Evolutionary conservation across 2,329 filamentous ascomycete species (phyloP).

Genomic region (Cytospora leucostoma): DNA sequence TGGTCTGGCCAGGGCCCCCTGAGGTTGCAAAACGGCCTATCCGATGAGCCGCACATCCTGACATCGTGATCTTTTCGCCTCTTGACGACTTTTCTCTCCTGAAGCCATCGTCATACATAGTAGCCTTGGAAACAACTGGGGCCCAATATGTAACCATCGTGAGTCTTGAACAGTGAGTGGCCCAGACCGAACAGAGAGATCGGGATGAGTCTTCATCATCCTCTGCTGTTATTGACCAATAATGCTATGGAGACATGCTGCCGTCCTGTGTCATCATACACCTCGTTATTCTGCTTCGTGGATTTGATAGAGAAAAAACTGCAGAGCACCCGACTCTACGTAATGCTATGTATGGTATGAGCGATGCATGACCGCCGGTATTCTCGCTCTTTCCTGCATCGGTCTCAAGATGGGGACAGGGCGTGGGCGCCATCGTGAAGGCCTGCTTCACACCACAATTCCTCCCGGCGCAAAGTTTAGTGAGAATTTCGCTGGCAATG

Average conservation of each 20-base stretch:
- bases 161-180: neutral
- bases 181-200: neutral
- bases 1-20: slow-evolving; percentile 19
- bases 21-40: slow-evolving; percentile 18
- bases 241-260: too few species aligned
- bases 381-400: slow-evolving; percentile 8
- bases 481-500: slow-evolving; percentile 6
- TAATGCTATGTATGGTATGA: neutral
- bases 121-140: neutral
- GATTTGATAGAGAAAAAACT: neutral
- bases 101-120: neutral
- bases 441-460: slow-evolving; percentile 6
- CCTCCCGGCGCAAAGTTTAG: neutral
- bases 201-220: neutral
- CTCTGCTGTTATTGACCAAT: neutral
- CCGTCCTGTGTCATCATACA: too few species aligned
- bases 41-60: slow-evolving; percentile 14
- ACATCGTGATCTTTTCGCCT: slow-evolving; percentile 8
- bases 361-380: neutral
- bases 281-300: too few species aligned
- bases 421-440: slow-evolving; percentile 2
- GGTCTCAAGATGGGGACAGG: neutral
- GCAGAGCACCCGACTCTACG: neutral
- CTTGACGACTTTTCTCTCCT: neutral
- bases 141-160: slow-evolving; percentile 1